These are phyloP conservation scores for Sarcomyxa edulis DNA, from an alignment of 768 basidiomycete genomes.

Conservation along the genomic window DNA sequence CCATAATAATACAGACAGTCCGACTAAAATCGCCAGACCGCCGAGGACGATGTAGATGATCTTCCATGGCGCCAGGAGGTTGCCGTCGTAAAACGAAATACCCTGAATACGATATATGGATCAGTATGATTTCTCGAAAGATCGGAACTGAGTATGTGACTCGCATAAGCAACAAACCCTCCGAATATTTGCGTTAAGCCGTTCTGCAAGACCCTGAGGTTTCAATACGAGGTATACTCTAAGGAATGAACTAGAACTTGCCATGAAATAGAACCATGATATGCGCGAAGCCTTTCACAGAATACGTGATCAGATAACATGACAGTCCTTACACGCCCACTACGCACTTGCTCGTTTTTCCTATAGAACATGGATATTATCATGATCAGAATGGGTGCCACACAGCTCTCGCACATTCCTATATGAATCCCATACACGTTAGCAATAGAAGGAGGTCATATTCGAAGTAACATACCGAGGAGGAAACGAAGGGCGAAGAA, in stretches of 20 bases:
- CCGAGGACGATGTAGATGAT: conserved; percentile 60
- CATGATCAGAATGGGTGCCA: conserved; percentile 56
- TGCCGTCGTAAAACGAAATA: conserved; percentile 48
- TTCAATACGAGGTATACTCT: background rate
- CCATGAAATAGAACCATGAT: conserved; percentile 67
- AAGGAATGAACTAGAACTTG: conserved; percentile 14
- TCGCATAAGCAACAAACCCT: conserved; percentile 58
- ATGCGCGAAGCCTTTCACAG: conserved; percentile 45
- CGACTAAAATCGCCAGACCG: conserved; percentile 54
- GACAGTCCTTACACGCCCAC: background rate
- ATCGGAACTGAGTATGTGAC: conserved; percentile 8
- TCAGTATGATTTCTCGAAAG: too few relatives aligned
- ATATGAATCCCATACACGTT: background rate
- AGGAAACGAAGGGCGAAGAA: conserved; percentile 62
- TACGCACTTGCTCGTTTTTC: conserved; percentile 62
- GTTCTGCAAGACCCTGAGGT: conserved; percentile 35
- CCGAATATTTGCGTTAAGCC: conserved; percentile 57
- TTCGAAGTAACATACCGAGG: conserved; percentile 50
- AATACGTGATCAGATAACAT: background rate
- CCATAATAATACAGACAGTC: conserved; percentile 50
- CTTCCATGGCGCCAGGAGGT: conserved; percentile 47
- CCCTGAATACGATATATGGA: conserved; percentile 29
- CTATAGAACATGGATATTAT: conserved; percentile 66
- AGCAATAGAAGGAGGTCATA: background rate
- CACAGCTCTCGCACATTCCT: conserved; percentile 69